These are phyloP conservation scores for Fusarium illudens DNA, from an alignment of 2,329 filamentous ascomycete species.

Conservation along the genomic window DNA sequence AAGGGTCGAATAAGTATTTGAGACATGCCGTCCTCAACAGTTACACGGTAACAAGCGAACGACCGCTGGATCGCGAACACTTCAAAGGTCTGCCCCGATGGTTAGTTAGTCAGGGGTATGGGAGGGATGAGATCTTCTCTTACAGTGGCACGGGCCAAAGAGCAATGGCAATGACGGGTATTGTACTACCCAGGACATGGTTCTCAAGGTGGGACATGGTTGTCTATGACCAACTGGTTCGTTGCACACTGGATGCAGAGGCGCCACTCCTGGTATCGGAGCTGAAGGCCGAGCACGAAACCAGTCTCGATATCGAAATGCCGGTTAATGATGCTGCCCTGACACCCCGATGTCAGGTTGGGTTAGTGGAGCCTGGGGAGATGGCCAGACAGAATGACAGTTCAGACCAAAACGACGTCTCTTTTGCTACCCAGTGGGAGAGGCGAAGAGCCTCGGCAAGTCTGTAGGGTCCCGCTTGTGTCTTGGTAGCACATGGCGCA, in stretches of 20 bases:
- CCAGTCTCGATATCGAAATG: background rate
- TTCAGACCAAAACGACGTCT: background rate
- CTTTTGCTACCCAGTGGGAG: background rate
- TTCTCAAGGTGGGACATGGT: slow-evolving; percentile 24
- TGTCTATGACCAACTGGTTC: slow-evolving; percentile 24
- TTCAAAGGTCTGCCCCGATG: slow-evolving; percentile 26
- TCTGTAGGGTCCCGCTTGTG: slow-evolving; percentile 34
- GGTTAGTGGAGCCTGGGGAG: background rate
- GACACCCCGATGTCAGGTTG: background rate
- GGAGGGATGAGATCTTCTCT: slow-evolving; percentile 42
- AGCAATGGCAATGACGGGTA: slow-evolving; percentile 49
- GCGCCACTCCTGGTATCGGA: background rate
- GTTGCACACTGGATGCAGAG: slow-evolving; percentile 18
- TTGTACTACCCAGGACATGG: slow-evolving; percentile 44
- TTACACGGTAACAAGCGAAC: slow-evolving; percentile 38
- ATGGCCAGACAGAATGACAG: background rate
- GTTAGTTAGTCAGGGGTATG: slow-evolving; percentile 12
- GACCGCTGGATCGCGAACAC: slow-evolving; percentile 34
- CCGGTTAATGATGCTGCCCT: background rate
- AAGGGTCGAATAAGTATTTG: slow-evolving; percentile 45
- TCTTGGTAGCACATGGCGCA: slow-evolving; percentile 33
- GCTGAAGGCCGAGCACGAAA: background rate
- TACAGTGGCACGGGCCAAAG: slow-evolving; percentile 46
- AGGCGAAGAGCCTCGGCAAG: slow-evolving; percentile 30
- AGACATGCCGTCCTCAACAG: slow-evolving; percentile 39